Percentiles rank a stretch among this genome's conserved stretches.
Evolutionary conservation across 2,329 filamentous ascomycete genomes (phyloP).

Genomic region (Penicillium sp.): DNA sequence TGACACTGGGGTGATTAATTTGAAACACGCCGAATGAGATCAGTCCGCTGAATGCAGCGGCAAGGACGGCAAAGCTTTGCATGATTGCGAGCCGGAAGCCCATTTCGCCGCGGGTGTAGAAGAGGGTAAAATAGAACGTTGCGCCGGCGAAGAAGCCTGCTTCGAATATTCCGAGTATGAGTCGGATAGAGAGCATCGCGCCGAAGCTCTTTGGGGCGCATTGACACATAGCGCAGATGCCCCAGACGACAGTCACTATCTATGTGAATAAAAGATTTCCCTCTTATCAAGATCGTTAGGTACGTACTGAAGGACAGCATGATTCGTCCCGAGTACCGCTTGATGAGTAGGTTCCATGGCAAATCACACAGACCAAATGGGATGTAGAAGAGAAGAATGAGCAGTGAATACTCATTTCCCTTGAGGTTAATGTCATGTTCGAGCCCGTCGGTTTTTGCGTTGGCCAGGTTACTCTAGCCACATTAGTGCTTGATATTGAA

Average conservation of each 20-base stretch:
- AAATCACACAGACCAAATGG: slow-evolving; percentile 57
- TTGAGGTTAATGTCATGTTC: slow-evolving; percentile 44
- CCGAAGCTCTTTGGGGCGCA: slow-evolving; percentile 56
- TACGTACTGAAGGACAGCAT: slow-evolving; percentile 42
- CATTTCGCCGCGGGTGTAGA: slow-evolving; percentile 48
- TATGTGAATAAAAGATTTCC: too few relatives aligned
- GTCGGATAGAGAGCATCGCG: slow-evolving; percentile 55
- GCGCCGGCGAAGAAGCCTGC: slow-evolving; percentile 61
- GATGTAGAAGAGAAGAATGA: slow-evolving; percentile 56
- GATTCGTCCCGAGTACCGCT: slow-evolving; percentile 49
- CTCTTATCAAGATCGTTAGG: too few relatives aligned
- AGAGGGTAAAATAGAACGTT: slow-evolving; percentile 60
- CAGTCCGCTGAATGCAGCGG: slow-evolving; percentile 47
- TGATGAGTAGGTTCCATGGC: slow-evolving; percentile 47
- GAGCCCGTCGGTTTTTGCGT: slow-evolving; percentile 55
- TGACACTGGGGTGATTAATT: slow-evolving; percentile 52
- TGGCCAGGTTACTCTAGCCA: slow-evolving; percentile 48
- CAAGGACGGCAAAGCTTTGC: slow-evolving; percentile 49
- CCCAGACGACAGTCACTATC: slow-evolving; percentile 35
- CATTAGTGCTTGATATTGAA: not conserved
- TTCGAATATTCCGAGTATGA: slow-evolving; percentile 49
- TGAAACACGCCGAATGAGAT: slow-evolving; percentile 54
- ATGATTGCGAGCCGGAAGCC: slow-evolving; percentile 53
- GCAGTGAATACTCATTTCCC: slow-evolving; percentile 42
- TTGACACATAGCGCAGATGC: slow-evolving; percentile 48